These are phyloP conservation scores for Aspergillus nidulans DNA, from an alignment of 495 filamentous ascomycete species.

Conservation along the genomic window DNA sequence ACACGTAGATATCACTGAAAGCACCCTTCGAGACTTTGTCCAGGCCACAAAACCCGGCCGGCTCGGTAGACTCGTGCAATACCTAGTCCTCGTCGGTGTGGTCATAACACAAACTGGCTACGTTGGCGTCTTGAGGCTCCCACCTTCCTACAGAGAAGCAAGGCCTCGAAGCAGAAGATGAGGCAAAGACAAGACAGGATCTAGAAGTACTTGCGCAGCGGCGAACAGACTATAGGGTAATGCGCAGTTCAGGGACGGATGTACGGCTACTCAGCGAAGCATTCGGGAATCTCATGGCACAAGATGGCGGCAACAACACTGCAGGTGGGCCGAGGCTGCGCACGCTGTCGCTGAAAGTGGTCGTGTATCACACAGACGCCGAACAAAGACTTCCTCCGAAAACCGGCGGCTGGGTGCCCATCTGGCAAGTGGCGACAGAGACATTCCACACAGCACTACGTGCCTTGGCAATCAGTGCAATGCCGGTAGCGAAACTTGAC, in stretches of 20 bases:
- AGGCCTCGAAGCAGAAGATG: background rate
- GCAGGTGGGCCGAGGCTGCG: background rate
- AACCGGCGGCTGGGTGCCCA: background rate
- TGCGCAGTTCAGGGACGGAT: background rate
- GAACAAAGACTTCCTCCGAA: background rate
- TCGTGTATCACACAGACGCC: conserved; percentile 1
- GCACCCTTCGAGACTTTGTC: background rate
- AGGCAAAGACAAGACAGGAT: background rate
- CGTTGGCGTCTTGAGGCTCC: background rate
- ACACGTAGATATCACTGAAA: background rate
- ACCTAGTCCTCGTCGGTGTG: background rate
- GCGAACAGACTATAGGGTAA: background rate
- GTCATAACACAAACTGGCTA: background rate
- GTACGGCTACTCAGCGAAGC: background rate
- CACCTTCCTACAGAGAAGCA: background rate
- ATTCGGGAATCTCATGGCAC: background rate
- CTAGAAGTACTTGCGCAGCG: background rate
- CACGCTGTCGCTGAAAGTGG: background rate
- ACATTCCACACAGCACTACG: background rate
- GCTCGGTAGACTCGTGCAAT: background rate
- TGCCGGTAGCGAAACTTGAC: background rate
- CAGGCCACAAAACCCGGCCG: conserved; percentile 2
- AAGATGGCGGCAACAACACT: no score
- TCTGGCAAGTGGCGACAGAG: background rate
- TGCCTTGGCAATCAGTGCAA: background rate